A percentile compares a stretch with the other conserved stretches of the same genome.
phyloP scores from a whole-genome alignment of 108 stramenopile species.

The Hondaea fermentalgiana region DNA sequence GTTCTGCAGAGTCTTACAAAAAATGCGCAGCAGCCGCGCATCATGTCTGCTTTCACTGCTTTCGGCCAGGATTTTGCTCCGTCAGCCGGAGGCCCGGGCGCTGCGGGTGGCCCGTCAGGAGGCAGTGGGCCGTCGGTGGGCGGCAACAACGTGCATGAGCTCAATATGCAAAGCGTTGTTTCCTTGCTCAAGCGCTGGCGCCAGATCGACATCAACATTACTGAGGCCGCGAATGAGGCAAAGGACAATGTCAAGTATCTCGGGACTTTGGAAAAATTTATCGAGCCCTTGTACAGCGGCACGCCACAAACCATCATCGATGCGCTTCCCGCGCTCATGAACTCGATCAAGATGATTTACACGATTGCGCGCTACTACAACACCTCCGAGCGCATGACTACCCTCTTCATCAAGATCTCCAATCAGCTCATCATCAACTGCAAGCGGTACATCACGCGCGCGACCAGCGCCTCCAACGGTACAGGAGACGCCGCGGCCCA shows the following conservation, averaged over 20 bases:
- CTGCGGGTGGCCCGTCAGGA: no score
- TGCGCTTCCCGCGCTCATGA: conserved; percentile 49
- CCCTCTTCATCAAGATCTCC: conserved; percentile 55
- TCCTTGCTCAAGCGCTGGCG: conserved; percentile 43
- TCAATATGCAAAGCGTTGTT: not conserved
- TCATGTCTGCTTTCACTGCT: not conserved
- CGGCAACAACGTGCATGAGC: not conserved
- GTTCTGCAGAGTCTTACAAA: conserved; percentile 34
- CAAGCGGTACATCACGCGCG: conserved; percentile 37
- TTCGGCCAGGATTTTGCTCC: not conserved
- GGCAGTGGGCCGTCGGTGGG: not conserved
- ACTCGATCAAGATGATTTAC: conserved; percentile 55
- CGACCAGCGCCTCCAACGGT: no score
- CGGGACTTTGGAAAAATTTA: conserved; percentile 48
- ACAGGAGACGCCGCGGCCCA: no score
- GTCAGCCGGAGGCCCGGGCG: no score
- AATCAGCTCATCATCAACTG: conserved; percentile 49
- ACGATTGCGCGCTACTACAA: conserved; percentile 55
- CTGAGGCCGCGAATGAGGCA: conserved; percentile 59
- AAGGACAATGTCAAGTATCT: conserved; percentile 61
- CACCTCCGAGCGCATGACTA: conserved; percentile 51
- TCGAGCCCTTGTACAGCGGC: conserved; percentile 45
- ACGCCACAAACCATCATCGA: conserved; percentile 49
- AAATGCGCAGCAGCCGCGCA: not conserved
- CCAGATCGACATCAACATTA: conserved; percentile 52